Conservation (phyloP, 768 basidiomycete species). For the Royoungia palumana region DNA sequence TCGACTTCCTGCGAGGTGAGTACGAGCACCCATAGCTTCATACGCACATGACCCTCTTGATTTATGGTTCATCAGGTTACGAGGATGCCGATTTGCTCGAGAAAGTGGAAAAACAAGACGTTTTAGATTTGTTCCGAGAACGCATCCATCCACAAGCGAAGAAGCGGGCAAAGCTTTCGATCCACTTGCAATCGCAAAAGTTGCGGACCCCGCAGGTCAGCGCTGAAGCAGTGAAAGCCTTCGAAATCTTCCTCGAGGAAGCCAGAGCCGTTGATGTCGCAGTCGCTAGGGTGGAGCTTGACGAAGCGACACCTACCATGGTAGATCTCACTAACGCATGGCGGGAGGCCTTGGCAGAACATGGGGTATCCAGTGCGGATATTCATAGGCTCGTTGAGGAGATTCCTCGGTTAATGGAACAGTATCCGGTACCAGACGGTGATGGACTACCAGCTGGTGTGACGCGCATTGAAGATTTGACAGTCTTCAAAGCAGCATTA, state of each 20-base stretch:
- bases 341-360: constrained; percentile 39
- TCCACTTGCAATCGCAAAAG: constrained; percentile 76
- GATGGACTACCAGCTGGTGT: constrained; percentile 46
- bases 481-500: constrained; percentile 62
- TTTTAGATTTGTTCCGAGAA: constrained; percentile 65
- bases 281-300: constrained; percentile 49
- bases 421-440: constrained; percentile 51
- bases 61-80: constrained; percentile 45
- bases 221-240: constrained; percentile 56
- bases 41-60: not conserved
- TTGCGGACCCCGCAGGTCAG: constrained; percentile 60
- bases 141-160: constrained; percentile 67
- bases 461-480: constrained; percentile 61
- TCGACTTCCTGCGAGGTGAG: constrained; percentile 85
- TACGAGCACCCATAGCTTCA: constrained; percentile 11
- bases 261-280: constrained; percentile 46
- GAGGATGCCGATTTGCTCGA: constrained; percentile 68
- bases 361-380: constrained; percentile 39
- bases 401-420: constrained; percentile 55
- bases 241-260: constrained; percentile 50
- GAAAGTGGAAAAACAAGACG: constrained; percentile 68
- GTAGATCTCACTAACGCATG: constrained; percentile 67
- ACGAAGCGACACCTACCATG: constrained; percentile 54
- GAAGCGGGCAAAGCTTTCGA: constrained; percentile 76
- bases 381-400: constrained; percentile 46